These are phyloP conservation scores for Monotropa hypopitys DNA, from an alignment of 179 eudicot genomes.

Conservation along the genomic window DNA sequence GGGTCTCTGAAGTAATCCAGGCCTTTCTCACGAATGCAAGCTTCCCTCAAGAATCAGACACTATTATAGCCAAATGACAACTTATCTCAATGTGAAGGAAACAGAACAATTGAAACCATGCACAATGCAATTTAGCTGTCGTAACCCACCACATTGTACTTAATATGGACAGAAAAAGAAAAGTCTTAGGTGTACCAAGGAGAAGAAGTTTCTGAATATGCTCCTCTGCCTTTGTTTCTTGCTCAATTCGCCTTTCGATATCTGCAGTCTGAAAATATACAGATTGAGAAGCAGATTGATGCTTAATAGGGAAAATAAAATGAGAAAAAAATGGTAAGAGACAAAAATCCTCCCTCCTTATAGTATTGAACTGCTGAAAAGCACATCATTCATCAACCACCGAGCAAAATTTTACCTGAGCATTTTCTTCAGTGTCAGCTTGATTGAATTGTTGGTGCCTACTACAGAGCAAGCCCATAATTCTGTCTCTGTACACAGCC, in stretches of 20 bases:
- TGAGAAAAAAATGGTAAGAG: not conserved
- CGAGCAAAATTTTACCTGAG: conserved; percentile 34
- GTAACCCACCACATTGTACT: not conserved
- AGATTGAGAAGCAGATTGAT: conserved; percentile 3
- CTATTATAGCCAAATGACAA: not conserved
- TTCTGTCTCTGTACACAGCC: conserved; percentile 12
- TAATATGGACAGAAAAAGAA: not conserved
- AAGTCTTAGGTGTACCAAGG: conserved; percentile 38
- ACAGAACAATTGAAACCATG: not conserved
- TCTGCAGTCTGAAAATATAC: conserved; percentile 49
- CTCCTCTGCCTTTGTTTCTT: conserved; percentile 76
- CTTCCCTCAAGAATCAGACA: not conserved
- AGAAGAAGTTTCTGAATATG: conserved; percentile 86
- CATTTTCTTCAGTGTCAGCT: conserved; percentile 59
- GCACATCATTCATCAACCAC: too few relatives aligned
- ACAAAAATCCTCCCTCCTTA: not conserved
- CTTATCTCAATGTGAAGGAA: not conserved
- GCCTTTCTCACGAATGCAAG: not conserved
- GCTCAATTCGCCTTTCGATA: conserved; percentile 82
- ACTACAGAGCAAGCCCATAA: conserved; percentile 82
- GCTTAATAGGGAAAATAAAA: not conserved
- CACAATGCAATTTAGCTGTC: not conserved
- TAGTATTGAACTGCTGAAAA: not conserved
- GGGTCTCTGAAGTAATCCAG: not conserved
- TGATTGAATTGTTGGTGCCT: conserved; percentile 43